A percentile compares a stretch with the other conserved stretches of the same genome.
These are phyloP conservation scores for Forsythia viridissima DNA, from an alignment of 257 asterid genomes.

Conservation along the genomic window DNA sequence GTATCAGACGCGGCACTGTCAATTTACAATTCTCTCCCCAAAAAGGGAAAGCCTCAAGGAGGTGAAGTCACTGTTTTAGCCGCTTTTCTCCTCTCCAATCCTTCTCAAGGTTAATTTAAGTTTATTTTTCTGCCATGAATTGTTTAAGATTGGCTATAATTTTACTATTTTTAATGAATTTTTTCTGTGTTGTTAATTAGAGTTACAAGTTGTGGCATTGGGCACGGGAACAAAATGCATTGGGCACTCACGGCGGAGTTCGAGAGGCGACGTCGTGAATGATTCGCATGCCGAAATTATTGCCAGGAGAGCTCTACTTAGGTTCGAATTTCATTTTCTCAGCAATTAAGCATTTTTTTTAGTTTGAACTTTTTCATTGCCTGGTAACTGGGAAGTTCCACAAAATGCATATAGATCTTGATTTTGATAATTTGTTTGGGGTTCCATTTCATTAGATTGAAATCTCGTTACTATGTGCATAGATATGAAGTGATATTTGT, in stretches of 20 bases:
- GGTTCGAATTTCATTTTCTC: constrained; percentile 42
- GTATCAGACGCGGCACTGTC: constrained; percentile 55
- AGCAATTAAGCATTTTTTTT: background rate
- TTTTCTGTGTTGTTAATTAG: constrained; percentile 27
- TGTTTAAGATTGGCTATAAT: background rate
- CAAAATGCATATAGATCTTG: background rate
- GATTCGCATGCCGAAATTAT: constrained; percentile 95
- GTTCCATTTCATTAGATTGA: background rate
- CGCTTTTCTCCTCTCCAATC: constrained; percentile 75
- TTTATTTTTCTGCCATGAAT: background rate
- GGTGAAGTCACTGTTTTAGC: constrained; percentile 94
- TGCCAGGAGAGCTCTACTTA: constrained; percentile 81
- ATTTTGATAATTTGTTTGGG: background rate
- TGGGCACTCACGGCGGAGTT: constrained; percentile 66
- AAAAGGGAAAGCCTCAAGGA: constrained; percentile 97
- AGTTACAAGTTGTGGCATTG: constrained; percentile 69
- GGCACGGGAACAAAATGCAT: constrained; percentile 97
- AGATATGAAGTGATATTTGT: background rate
- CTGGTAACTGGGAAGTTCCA: background rate
- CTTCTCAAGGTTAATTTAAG: constrained; percentile 54
- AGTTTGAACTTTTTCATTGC: background rate
- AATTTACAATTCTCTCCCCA: constrained; percentile 58
- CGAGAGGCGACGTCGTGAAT: constrained; percentile 76
- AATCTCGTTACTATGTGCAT: background rate
- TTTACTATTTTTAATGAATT: background rate